These are phyloP conservation scores for Allium cepa DNA, from an alignment of 106 monocot genomes.

Conservation along the genomic window DNA sequence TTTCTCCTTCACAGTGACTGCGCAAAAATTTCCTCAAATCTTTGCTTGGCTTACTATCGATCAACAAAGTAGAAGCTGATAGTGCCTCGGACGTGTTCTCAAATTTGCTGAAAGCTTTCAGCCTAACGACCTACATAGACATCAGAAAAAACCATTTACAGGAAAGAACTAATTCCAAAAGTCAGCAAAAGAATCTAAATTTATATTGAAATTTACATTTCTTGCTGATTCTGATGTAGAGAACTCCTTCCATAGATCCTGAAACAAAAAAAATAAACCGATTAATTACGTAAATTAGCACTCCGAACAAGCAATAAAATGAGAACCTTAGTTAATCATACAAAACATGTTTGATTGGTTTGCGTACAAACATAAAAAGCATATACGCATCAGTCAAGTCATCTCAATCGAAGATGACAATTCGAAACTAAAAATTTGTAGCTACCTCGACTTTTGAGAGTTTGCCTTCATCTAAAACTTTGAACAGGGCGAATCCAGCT, in stretches of 20 bases:
- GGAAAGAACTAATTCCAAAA: neutral
- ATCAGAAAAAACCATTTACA: neutral
- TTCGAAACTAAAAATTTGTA: neutral
- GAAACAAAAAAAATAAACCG: slow-evolving; percentile 1
- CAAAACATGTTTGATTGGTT: neutral
- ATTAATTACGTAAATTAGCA: no score
- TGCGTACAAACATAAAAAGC: neutral
- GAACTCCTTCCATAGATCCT: slow-evolving; percentile 92
- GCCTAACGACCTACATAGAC: slow-evolving; percentile 54
- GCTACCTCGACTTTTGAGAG: slow-evolving; percentile 23
- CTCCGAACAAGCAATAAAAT: no score
- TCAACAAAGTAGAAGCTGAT: slow-evolving; percentile 61
- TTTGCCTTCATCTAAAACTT: slow-evolving; percentile 25
- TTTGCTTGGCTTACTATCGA: slow-evolving; percentile 93
- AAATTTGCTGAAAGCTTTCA: slow-evolving; percentile 92
- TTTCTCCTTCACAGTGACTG: slow-evolving; percentile 71
- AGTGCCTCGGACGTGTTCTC: slow-evolving; percentile 91
- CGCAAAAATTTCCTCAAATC: slow-evolving; percentile 84
- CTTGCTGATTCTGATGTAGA: slow-evolving; percentile 54
- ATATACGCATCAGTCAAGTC: neutral
- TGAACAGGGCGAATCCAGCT: slow-evolving; percentile 25
- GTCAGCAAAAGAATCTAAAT: no score
- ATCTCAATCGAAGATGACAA: no score
- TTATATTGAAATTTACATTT: slow-evolving; percentile 26
- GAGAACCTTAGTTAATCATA: no score